phyloP scores from a whole-genome alignment of 345 rosid species.

The Eucalyptus marginata region DNA sequence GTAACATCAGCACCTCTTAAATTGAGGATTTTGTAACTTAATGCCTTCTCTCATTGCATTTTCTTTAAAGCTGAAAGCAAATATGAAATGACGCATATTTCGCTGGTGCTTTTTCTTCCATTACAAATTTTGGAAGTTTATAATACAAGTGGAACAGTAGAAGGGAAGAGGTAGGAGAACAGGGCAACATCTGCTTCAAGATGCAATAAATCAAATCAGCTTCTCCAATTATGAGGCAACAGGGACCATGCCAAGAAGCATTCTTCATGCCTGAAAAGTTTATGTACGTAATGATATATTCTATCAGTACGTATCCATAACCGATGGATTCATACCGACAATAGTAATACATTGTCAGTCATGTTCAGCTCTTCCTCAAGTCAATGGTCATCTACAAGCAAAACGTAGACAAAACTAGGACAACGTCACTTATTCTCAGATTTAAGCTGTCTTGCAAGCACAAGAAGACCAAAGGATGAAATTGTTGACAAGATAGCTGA shows the following conservation, averaged over 20 bases:
- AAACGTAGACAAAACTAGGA: not conserved
- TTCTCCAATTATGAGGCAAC: not conserved
- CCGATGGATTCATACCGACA: not conserved
- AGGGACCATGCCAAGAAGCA: not conserved
- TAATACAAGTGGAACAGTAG: not conserved
- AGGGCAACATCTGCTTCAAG: not conserved
- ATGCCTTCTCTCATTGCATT: not conserved
- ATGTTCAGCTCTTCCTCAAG: not conserved
- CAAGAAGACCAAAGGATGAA: constrained; percentile 49
- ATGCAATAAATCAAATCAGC: not conserved
- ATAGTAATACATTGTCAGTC: not conserved
- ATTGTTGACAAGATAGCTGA: constrained; percentile 55
- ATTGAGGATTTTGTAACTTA: not conserved
- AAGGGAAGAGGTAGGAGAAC: not conserved
- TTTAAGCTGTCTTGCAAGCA: constrained; percentile 52
- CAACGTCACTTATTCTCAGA: constrained; percentile 37
- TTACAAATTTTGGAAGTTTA: not conserved
- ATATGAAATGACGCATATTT: not conserved
- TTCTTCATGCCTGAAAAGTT: not conserved
- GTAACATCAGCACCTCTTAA: not conserved
- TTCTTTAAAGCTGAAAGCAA: not conserved
- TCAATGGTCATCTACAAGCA: not conserved
- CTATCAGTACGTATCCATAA: not conserved
- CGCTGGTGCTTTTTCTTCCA: not conserved
- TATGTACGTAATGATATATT: not conserved